Evolutionary conservation across 768 basidiomycete genomes (phyloP).

Genomic region (Kwoniella newhampshirensis): DNA sequence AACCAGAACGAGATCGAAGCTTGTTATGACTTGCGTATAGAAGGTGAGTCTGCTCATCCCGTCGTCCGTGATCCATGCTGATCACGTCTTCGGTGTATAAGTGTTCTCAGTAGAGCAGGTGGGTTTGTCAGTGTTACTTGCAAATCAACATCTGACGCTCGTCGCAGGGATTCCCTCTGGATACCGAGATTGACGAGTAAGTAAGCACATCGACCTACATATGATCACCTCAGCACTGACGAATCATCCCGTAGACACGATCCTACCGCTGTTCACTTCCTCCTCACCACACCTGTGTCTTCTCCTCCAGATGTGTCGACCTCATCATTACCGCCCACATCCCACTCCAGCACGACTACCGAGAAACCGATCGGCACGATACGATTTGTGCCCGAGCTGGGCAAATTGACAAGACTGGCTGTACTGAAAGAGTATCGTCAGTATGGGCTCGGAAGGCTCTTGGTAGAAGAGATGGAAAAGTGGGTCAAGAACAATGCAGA

Average conservation of each 20-base stretch:
- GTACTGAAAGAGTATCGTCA: constrained; percentile 35
- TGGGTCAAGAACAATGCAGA: constrained; percentile 11
- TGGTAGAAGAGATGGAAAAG: constrained; percentile 35
- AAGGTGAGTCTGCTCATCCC: constrained; percentile 31
- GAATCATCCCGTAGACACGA: constrained; percentile 25
- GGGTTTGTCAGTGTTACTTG: too few species aligned
- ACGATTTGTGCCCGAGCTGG: constrained; percentile 30
- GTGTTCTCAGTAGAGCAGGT: constrained; percentile 48
- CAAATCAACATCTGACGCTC: neutral
- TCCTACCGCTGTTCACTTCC: constrained; percentile 34
- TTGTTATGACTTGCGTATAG: constrained; percentile 48
- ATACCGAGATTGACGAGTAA: constrained; percentile 48
- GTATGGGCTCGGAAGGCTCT: constrained; percentile 42
- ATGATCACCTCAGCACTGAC: neutral
- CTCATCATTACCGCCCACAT: constrained; percentile 11
- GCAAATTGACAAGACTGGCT: constrained; percentile 44
- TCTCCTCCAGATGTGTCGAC: constrained; percentile 28
- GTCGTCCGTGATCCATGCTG: neutral
- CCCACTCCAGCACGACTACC: constrained; percentile 7
- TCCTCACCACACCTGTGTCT: constrained; percentile 28
- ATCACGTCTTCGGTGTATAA: constrained; percentile 8
- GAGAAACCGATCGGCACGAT: constrained; percentile 42
- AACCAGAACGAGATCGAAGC: constrained; percentile 41
- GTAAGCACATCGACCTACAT: too few species aligned
- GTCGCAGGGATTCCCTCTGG: constrained; percentile 43